These are phyloP conservation scores for Fusarium tupiense DNA, from an alignment of 2,329 filamentous ascomycete genomes.

Conservation along the genomic window DNA sequence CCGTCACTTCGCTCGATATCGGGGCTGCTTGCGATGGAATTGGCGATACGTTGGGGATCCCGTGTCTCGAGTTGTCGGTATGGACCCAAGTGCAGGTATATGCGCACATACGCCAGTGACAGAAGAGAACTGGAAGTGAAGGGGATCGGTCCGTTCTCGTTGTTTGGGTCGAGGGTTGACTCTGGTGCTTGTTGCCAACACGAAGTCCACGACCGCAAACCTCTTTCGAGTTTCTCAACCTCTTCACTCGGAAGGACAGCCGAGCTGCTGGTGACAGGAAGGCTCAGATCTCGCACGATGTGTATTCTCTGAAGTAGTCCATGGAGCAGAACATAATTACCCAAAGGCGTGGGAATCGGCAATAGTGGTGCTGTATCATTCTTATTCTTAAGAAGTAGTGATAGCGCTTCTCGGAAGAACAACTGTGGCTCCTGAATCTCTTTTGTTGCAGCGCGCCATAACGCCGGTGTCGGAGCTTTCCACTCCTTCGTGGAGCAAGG, in stretches of 20 bases:
- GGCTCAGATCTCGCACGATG: slow-evolving; percentile 50
- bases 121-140: slow-evolving; percentile 57
- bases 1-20: slow-evolving; percentile 59
- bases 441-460: slow-evolving; percentile 1
- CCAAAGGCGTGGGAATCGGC: slow-evolving; percentile 50
- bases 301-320: slow-evolving; percentile 52
- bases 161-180: slow-evolving; percentile 52
- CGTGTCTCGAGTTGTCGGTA: slow-evolving; percentile 55
- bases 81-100: slow-evolving; percentile 57
- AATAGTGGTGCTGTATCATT: slow-evolving; percentile 33
- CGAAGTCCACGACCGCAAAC: slow-evolving; percentile 50
- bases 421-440: slow-evolving; percentile 48
- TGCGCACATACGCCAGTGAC: slow-evolving; percentile 53
- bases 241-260: slow-evolving; percentile 48
- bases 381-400: slow-evolving; percentile 44
- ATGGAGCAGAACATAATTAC: slow-evolving; percentile 51
- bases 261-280: slow-evolving; percentile 47
- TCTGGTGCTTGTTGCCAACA: slow-evolving; percentile 53
- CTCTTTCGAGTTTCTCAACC: slow-evolving; percentile 50
- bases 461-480: slow-evolving; percentile 44
- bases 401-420: slow-evolving; percentile 50
- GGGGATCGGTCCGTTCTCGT: slow-evolving; percentile 53
- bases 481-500: slow-evolving; percentile 51
- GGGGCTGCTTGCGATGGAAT: slow-evolving; percentile 50
- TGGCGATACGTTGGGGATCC: slow-evolving; percentile 52